phyloP scores from a whole-genome alignment of 805 yeast species.

The Spathaspora arborariae region DNA sequence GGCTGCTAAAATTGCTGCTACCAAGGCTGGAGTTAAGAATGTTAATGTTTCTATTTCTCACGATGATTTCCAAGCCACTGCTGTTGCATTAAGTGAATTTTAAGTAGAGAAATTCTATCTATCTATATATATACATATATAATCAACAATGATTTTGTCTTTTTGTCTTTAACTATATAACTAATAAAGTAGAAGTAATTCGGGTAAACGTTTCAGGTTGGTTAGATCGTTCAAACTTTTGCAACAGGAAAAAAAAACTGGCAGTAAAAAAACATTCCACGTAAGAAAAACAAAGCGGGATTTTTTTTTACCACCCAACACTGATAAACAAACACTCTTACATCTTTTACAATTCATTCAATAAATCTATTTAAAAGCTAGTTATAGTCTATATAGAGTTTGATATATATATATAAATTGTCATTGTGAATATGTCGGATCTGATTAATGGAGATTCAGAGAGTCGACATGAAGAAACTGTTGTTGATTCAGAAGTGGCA shows the following conservation, averaged over 20 bases:
- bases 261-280: neutral
- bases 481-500: neutral
- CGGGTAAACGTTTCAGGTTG: neutral
- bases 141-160: neutral
- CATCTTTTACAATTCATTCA: neutral
- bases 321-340: neutral
- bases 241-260: neutral
- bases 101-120: conserved; percentile 21
- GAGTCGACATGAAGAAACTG: neutral
- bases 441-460: conserved; percentile 2
- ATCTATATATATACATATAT: neutral
- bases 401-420: too few species aligned
- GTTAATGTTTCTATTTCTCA: conserved; percentile 92
- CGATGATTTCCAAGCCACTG: conserved; percentile 95
- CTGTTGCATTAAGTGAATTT: conserved; percentile 80
- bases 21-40: conserved; percentile 58
- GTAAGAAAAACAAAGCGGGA: neutral
- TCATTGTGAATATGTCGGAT: neutral
- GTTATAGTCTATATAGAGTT: neutral
- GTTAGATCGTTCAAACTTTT: too few species aligned
- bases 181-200: too few species aligned
- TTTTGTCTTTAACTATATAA: too few species aligned
- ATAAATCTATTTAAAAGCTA: neutral
- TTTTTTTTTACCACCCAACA: neutral
- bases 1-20: conserved; percentile 71